Percentiles rank a stretch among this genome's conserved stretches.
phyloP scores from a whole-genome alignment of 805 yeast species.

The Candida parachauliodes region DNA sequence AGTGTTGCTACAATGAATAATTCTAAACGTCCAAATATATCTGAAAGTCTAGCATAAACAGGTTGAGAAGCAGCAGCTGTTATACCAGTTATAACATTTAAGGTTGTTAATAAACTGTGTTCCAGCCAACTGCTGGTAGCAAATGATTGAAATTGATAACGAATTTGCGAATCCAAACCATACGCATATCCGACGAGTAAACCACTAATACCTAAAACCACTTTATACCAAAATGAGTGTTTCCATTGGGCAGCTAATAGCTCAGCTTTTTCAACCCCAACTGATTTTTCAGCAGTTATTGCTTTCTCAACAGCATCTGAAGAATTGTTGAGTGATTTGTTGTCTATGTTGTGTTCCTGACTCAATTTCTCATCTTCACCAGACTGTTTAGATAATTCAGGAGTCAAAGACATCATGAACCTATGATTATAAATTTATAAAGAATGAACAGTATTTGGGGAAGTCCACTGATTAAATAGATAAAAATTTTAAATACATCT shows the following conservation, averaged over 20 bases:
- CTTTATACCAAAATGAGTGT: slow-evolving; percentile 26
- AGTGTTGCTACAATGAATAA: slow-evolving; percentile 46
- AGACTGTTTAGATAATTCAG: background rate
- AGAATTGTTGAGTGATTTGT: background rate
- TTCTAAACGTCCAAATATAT: slow-evolving; percentile 63
- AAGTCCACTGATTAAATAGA: slow-evolving; percentile 5
- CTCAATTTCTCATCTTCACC: slow-evolving; percentile 4
- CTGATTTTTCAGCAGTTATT: slow-evolving; percentile 21
- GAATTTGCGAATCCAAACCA: slow-evolving; percentile 52
- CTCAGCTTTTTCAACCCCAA: slow-evolving; percentile 58
- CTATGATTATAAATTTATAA: background rate
- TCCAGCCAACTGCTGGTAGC: slow-evolving; percentile 53
- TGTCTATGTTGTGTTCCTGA: background rate
- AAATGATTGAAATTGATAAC: slow-evolving; percentile 40
- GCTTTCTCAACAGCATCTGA: slow-evolving; percentile 7
- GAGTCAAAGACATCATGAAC: background rate
- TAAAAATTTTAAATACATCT: slow-evolving; percentile 1
- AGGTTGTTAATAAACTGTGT: slow-evolving; percentile 57
- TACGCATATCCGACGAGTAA: slow-evolving; percentile 58
- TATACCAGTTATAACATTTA: slow-evolving; percentile 55
- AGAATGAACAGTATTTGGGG: background rate
- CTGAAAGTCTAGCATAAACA: slow-evolving; percentile 59
- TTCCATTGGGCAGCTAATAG: slow-evolving; percentile 49
- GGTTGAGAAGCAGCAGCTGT: slow-evolving; percentile 68
- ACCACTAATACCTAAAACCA: slow-evolving; percentile 43